phyloP scores from a whole-genome alignment of 306 rosid genomes.

The Fragaria iinumae region DNA sequence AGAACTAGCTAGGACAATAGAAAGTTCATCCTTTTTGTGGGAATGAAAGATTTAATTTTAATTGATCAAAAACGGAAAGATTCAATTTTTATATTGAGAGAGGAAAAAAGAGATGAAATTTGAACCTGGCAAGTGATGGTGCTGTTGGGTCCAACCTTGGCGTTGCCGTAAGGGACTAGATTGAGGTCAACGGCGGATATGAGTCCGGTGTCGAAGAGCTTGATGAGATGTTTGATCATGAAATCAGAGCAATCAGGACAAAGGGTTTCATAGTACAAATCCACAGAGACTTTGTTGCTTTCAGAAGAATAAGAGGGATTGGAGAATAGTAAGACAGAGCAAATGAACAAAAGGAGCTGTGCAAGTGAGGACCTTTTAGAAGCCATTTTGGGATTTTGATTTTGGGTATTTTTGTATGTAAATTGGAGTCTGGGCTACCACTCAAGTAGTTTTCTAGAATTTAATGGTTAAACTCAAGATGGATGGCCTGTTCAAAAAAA shows the following conservation, averaged over 20 bases:
- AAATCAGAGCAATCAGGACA: slow-evolving; percentile 24
- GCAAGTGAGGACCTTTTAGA: background rate
- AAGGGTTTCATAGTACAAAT: slow-evolving; percentile 30
- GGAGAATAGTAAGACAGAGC: background rate
- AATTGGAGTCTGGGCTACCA: background rate
- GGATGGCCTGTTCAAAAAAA: no score
- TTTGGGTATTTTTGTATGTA: background rate
- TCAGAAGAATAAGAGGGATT: background rate
- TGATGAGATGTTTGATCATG: slow-evolving; percentile 24
- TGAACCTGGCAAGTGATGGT: slow-evolving; percentile 40
- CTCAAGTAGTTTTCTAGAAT: background rate
- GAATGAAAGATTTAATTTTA: background rate
- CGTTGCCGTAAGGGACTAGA: slow-evolving; percentile 39
- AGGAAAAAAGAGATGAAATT: background rate
- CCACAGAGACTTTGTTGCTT: slow-evolving; percentile 19
- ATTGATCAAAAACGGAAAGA: background rate
- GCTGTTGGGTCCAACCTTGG: slow-evolving; percentile 22
- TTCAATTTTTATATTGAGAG: background rate
- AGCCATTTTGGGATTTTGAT: background rate
- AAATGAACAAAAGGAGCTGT: background rate
- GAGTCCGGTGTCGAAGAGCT: slow-evolving; percentile 21
- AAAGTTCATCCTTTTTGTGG: background rate
- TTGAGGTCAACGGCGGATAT: slow-evolving; percentile 28
- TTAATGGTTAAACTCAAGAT: background rate
- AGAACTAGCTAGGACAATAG: background rate